Conservation (phyloP, 176 grass and related monocot genomes). For the Oryza meyeriana region DNA sequence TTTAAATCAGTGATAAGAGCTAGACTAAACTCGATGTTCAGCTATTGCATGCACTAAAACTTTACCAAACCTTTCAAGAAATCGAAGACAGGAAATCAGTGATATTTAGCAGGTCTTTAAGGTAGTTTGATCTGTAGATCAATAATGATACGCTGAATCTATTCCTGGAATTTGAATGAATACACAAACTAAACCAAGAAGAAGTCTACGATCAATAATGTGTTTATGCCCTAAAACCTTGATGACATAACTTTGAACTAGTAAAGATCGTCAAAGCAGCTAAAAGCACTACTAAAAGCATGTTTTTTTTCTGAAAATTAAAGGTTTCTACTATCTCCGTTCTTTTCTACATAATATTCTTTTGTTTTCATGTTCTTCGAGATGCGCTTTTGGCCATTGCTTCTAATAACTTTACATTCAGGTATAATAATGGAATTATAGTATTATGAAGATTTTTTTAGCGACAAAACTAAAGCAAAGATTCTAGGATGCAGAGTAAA, state of each 20-base stretch:
- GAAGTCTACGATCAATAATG: background rate
- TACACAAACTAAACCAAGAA: slow-evolving; percentile 16
- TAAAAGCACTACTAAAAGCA: background rate
- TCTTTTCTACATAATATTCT: background rate
- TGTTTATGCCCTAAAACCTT: background rate
- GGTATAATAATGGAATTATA: background rate
- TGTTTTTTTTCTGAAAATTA: background rate
- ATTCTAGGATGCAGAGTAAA: background rate
- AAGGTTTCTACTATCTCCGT: background rate
- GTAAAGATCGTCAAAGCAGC: background rate
- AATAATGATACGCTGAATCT: slow-evolving; percentile 10
- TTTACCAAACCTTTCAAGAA: background rate
- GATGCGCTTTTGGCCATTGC: background rate
- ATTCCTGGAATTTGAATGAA: background rate
- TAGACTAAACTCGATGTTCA: background rate
- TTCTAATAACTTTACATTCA: background rate
- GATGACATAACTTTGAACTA: slow-evolving; percentile 4
- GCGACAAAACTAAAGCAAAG: background rate
- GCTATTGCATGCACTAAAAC: background rate
- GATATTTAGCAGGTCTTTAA: background rate
- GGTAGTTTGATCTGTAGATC: background rate
- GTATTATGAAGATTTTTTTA: background rate
- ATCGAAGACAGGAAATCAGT: background rate
- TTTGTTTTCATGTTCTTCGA: background rate
- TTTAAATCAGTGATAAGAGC: background rate